Base-by-base conservation (phyloP, 768 basidiomycete genomes). In the Sporobolomyces roseus region DNA sequence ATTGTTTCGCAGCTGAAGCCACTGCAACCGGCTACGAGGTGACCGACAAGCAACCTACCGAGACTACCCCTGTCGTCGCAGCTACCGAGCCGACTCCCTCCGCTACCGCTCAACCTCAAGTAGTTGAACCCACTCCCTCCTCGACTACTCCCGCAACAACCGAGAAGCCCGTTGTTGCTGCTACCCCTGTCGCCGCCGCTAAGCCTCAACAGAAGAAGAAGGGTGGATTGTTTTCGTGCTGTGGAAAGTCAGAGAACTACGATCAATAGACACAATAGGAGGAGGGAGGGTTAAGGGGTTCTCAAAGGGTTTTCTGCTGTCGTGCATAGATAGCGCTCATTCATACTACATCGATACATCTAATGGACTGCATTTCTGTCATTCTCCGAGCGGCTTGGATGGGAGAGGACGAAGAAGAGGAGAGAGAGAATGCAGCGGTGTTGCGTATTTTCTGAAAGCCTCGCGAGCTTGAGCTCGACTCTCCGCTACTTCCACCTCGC, bases 211-310 rank as follows among this genome's bases (percentile, higher is more conserved):
- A 53, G 53, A 63, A 65, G 67, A 66, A 69, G 68, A 70, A 70
- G 65, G 62, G 48, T 2, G 72, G 72, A 21, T 21, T 69, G 21
- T 70, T 73, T 19, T 45, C 60, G 14, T 73, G 72, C 72, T 72
- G 71, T 55, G 66, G 66, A 27, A 61, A 49, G n/a, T 27, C 67
- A n/a, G 50, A 63, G 16, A 63, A 69, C 72, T 73, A 66, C 68
- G 72, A 73, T 23, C 43, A 43, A 2, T 60, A 48, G 23, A 45
- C 6, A 41, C 38, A 41, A 41, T 41, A 41, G 17, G 38, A 41
- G 17, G 17, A 41, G 17, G 17, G 9, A 41, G 10, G 10, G 10
- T 41, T n/a, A n/a, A n/a, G n/a, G n/a, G n/a, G n/a, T n/a, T n/a
- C n/a, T 9, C 38, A 9, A 9, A 9, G 17, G 10, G 38, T 41